phyloP scores from a whole-genome alignment of 129 eudicot species.

The Saussurea involucrata region DNA sequence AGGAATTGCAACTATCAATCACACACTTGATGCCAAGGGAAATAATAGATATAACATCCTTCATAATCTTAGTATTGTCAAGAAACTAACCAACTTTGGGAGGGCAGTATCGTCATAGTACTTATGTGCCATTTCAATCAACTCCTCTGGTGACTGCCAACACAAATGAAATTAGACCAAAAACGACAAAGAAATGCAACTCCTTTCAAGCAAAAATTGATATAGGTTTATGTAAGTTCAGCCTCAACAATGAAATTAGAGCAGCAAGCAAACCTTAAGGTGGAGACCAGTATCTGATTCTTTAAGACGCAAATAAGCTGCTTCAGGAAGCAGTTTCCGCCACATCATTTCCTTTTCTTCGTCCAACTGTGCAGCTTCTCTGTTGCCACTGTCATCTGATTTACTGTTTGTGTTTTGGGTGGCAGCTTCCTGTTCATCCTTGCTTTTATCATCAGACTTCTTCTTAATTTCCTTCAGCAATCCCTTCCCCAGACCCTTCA shows the following conservation, averaged over 20 bases:
- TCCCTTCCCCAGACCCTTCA: slow-evolving; percentile 98
- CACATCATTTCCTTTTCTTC: slow-evolving; percentile 65
- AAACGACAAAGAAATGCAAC: not conserved
- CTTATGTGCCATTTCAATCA: slow-evolving; percentile 91
- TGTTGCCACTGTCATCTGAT: slow-evolving; percentile 34
- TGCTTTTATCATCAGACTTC: slow-evolving; percentile 60
- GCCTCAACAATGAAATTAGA: not conserved
- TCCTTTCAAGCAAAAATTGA: not conserved
- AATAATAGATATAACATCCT: slow-evolving; percentile 7
- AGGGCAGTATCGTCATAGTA: slow-evolving; percentile 90
- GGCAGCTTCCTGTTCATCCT: slow-evolving; percentile 44
- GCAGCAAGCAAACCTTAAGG: slow-evolving; percentile 61
- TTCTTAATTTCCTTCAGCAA: slow-evolving; percentile 80
- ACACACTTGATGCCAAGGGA: not conserved
- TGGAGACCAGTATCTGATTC: slow-evolving; percentile 96
- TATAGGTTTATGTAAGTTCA: not conserved
- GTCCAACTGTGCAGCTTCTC: slow-evolving; percentile 54
- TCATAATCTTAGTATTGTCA: slow-evolving; percentile 6
- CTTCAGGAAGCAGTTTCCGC: slow-evolving; percentile 71
- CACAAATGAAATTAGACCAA: slow-evolving; percentile 30
- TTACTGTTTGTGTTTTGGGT: slow-evolving; percentile 34
- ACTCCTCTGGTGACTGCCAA: slow-evolving; percentile 80
- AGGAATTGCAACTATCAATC: slow-evolving; percentile 10
- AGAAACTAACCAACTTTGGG: slow-evolving; percentile 79
- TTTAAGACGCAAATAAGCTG: slow-evolving; percentile 79